Evolutionary conservation across 2,329 filamentous ascomycete genomes (phyloP), one percentile per base, ranked within the genome.

Genomic region (Colletotrichum gloeosporioides): DNA sequence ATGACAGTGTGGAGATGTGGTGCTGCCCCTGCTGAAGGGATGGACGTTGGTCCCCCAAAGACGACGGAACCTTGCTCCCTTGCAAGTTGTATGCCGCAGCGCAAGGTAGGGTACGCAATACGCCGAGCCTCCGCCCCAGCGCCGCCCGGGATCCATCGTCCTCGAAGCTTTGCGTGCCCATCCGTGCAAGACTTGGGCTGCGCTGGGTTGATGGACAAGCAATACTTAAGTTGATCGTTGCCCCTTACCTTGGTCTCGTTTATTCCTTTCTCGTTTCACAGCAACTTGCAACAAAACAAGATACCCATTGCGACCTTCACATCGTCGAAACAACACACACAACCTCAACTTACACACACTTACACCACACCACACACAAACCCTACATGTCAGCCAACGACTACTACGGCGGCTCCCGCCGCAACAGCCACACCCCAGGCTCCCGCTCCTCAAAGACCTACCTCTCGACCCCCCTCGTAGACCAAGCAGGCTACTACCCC

Each of bases 301-400:
- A 59, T 22, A 71, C 27, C 49, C 6, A 62, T 13, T 8, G 12
- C 53, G 13, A 31, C 15, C 34, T 16, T 36, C n/a, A 4, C 34
- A 8, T 15, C 13, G 0, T 3, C 49, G 36, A 29, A 44, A 32
- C n/a, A 49, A 3, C 68, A 32, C 34, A 3, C n/a, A 29, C 6
- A 62, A 18, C 9, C 44, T 44, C 62, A 70, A 44, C 39, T 18
- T 22, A 25, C 8, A 36, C 36, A 34, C 62, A 67, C 13, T 34
- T 31, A 55, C 71, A 62, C 36, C 13, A 53, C 59, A 67, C 16
- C 53, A 63, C 31, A 27, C 3, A 59, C 13, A 6, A 8, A 44
- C 0, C 22, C 32, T 29, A 29, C 31, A 81, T 81, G 80, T 80
- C 80, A 34, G 79, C 80, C 13, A 63, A 77, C 74, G 78, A 80